Percentiles rank a stretch among this genome's conserved stretches.
phyloP scores from a whole-genome alignment of 2,329 filamentous ascomycete species.

The Calonectria pseudoreteaudii region DNA sequence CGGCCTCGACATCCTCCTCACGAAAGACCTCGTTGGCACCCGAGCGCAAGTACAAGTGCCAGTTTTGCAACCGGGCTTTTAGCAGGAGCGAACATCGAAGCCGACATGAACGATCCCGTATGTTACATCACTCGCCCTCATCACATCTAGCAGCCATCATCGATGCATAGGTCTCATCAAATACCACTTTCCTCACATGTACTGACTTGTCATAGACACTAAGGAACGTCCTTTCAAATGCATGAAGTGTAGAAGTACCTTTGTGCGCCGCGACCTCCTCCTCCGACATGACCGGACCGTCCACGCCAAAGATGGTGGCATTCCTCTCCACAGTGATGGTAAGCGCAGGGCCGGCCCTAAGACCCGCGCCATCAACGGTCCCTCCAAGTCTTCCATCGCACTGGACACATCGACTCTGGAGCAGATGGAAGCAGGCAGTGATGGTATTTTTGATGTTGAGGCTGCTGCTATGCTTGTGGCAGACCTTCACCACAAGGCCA shows the following conservation, averaged over 20 bases:
- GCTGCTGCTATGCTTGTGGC: constrained; percentile 98
- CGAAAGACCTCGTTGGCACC: constrained; percentile 83
- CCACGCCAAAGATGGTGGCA: constrained; percentile 96
- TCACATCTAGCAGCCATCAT: constrained; percentile 21
- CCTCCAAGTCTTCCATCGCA: constrained; percentile 81
- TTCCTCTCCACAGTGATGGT: constrained; percentile 92
- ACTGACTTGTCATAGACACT: constrained; percentile 75
- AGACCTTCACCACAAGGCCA: constrained; percentile 96
- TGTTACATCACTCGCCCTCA: constrained; percentile 60
- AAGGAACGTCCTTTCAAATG: constrained; percentile 99
- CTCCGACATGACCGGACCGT: constrained; percentile 98
- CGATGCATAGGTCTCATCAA: constrained; percentile 20
- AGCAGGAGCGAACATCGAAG: constrained; percentile 97
- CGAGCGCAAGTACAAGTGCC: constrained; percentile 99
- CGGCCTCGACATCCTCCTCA: constrained; percentile 76
- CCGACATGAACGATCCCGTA: constrained; percentile 97
- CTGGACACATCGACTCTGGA: constrained; percentile 89
- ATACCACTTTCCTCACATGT: constrained; percentile 14
- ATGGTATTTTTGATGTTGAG: constrained; percentile 94
- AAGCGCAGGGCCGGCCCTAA: constrained; percentile 85
- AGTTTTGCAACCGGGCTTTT: constrained; percentile 98
- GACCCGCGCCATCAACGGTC: constrained; percentile 69
- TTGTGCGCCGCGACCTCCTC: constrained; percentile 95
- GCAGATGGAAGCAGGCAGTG: constrained; percentile 91
- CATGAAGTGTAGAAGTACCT: constrained; percentile 97